Evolutionary conservation across 345 rosid genomes (phyloP), one percentile per base, ranked within the genome.

Genomic region (Raphanus raphanistrum): DNA sequence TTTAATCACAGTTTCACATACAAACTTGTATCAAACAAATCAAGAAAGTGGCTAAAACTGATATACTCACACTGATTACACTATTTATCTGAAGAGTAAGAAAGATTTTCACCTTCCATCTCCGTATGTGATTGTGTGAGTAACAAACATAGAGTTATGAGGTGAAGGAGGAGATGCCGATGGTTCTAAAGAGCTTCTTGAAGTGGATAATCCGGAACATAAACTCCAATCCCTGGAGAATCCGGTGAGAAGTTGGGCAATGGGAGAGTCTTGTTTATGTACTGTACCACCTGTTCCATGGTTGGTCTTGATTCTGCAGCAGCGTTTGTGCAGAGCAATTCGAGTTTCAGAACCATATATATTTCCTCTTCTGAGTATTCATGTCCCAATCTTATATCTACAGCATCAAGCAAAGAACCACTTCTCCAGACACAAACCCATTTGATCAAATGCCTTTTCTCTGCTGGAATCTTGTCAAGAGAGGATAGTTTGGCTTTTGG

Each of bases 271-370:
- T 64, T 28, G 66, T 77, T 73, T 3, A 84, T 68, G 70, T 74
- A 75, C n/a, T 57, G 80, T 17, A 76, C 50, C 71, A 83, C 84
- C 73, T 83, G 85, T 61, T 71, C 79, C 81, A 84, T 84, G 54
- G 66, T 54, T 3, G 91, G 91, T 80, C 84, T 82, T 1, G 63
- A 38, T 45, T 66, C 82, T 6, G 81, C 72, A 8, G 10, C 41
- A 11, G 43, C 8, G 31, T 82, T 75, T 50, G 85, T 72, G 70
- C 85, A 87, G 5, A 85, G 73, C 72, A 85, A 41, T 0, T 88
- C 88, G 0, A 87, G 67, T 45, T 76, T 87, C 75, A 87, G n/a
- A 66, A 87, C 86, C 77, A 79, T 17, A 29, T 80, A 82, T 45
- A 66, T 35, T 71, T 86, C 86, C 16, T 78, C 86, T 58, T 16